Evolutionary conservation across 2,329 filamentous ascomycete genomes (phyloP).

Genomic region (Blastomyces silverae): DNA sequence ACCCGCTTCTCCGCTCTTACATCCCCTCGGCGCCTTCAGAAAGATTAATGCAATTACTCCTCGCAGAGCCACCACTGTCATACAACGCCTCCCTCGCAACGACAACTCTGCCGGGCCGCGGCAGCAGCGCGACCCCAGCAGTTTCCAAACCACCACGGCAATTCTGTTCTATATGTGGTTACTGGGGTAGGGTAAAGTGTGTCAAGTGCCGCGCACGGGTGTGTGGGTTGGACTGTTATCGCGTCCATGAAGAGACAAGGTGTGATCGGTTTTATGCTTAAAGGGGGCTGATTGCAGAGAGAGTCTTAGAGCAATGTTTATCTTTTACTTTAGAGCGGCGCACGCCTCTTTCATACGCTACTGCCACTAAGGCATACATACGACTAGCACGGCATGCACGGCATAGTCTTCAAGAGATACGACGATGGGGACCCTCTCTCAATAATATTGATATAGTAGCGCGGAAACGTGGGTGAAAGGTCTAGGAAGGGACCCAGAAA

Average conservation of each 20-base stretch:
- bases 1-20: constrained; percentile 40
- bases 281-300: not conserved
- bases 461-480: not conserved
- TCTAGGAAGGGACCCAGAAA: not conserved
- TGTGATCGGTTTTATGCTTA: constrained; percentile 37
- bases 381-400: not conserved
- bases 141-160: constrained; percentile 32
- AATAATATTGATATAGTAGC: not conserved
- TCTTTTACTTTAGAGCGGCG: not conserved
- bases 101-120: constrained; percentile 22
- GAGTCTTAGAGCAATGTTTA: not conserved
- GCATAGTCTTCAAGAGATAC: not conserved
- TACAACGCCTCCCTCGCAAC: constrained; percentile 43
- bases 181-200: constrained; percentile 47
- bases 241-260: constrained; percentile 43
- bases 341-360: not conserved
- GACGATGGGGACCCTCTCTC: not conserved
- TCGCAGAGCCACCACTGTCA: constrained; percentile 43
- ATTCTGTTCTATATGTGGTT: constrained; percentile 47
- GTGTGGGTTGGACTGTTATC: constrained; percentile 45
- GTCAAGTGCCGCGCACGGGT: constrained; percentile 43
- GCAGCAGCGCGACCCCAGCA: not conserved
- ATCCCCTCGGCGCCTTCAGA: constrained; percentile 41
- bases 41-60: constrained; percentile 40
- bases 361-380: not conserved